Conservation (phyloP, 2,329 filamentous ascomycete species). For the Emmonsiellopsis sp. region DNA sequence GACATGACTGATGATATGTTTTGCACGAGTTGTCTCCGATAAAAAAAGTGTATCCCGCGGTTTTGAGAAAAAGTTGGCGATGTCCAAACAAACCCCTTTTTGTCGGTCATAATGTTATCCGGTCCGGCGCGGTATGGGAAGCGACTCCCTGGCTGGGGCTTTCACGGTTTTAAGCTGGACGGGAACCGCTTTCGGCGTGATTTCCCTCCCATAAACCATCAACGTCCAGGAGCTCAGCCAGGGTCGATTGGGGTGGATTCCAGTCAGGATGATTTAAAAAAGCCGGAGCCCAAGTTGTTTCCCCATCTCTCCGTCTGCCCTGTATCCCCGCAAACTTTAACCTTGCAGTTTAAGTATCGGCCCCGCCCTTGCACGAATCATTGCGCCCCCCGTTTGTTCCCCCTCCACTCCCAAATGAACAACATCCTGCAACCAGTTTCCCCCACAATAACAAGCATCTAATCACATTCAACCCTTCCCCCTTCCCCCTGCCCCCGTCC, state of each 20-base stretch:
- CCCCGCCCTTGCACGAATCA: not conserved
- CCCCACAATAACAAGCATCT: not conserved
- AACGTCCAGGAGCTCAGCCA: not conserved
- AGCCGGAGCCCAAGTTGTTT: not conserved
- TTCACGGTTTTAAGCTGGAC: not conserved
- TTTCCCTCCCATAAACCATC: not conserved
- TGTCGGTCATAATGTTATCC: not conserved
- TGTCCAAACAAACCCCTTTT: not conserved
- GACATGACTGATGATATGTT: not conserved
- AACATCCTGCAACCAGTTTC: not conserved
- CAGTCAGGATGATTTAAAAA: not conserved
- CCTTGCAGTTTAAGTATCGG: not conserved
- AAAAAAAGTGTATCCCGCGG: not conserved
- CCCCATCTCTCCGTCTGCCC: not conserved
- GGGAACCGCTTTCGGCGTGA: not conserved
- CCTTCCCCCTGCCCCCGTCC: not conserved
- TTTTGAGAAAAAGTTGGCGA: not conserved
- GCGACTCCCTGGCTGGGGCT: conserved; percentile 10
- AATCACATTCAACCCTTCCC: not conserved
- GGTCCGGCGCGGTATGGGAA: conserved; percentile 11
- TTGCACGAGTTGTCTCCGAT: not conserved
- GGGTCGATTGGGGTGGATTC: not conserved
- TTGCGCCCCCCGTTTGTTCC: conserved; percentile 2
- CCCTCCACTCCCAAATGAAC: conserved; percentile 2
- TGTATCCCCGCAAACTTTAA: not conserved